These are phyloP conservation scores for Russula olivacea DNA, from an alignment of 768 basidiomycete genomes.

Conservation along the genomic window DNA sequence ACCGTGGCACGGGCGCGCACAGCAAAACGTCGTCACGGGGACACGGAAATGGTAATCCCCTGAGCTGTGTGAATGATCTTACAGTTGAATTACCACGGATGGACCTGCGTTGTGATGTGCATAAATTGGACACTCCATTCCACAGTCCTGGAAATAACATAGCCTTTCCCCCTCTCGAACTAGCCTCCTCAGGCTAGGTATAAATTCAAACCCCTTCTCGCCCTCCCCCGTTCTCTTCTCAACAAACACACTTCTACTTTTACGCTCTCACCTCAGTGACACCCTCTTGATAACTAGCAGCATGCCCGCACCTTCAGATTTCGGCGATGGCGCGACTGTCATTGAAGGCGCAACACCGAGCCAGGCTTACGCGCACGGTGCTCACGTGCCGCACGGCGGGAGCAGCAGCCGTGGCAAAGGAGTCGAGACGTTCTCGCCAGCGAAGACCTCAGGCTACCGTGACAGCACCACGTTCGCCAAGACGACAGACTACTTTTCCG, in stretches of 20 bases:
- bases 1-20: too few relatives aligned
- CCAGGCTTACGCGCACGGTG: neutral
- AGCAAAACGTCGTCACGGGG: neutral
- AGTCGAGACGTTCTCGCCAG: neutral
- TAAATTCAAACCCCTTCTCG: too few relatives aligned
- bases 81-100: too few relatives aligned
- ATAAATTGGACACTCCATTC: too few relatives aligned
- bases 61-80: too few relatives aligned
- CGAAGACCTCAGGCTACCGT: neutral
- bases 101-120: too few relatives aligned
- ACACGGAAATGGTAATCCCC: neutral
- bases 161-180: too few relatives aligned
- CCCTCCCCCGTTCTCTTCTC: neutral
- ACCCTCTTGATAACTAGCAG: neutral
- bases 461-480: slow-evolving; percentile 2
- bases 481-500: slow-evolving; percentile 31
- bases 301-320: slow-evolving; percentile 16
- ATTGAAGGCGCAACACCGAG: slow-evolving; percentile 1
- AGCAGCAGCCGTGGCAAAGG: slow-evolving; percentile 6
- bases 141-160: too few relatives aligned
- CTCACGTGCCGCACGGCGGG: neutral
- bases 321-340: slow-evolving; percentile 13
- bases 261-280: neutral
- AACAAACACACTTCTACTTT: neutral
- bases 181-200: too few relatives aligned